Percentiles rank a stretch among this genome's conserved stretches.
These are phyloP conservation scores for Sarocladium kiliense DNA, from an alignment of 2,329 filamentous ascomycete genomes.

Conservation along the genomic window DNA sequence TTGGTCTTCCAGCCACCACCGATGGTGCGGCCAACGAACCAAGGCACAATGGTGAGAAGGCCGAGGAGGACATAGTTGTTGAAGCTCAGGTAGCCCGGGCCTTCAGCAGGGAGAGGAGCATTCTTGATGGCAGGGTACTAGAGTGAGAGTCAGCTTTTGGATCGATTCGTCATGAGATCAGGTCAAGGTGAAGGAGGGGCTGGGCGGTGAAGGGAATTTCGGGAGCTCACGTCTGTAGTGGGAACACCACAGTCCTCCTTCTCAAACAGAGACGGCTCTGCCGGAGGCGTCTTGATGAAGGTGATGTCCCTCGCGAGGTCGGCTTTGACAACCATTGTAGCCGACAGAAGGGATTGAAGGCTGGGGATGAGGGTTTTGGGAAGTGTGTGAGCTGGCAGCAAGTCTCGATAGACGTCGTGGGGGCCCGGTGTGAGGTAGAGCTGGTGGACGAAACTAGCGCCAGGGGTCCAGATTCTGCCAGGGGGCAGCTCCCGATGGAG, in stretches of 20 bases:
- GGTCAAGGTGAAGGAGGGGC: neutral
- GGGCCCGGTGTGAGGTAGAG: neutral
- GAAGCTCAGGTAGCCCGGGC: conserved; percentile 78
- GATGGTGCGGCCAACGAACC: conserved; percentile 77
- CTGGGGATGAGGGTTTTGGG: neutral
- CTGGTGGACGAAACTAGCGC: neutral
- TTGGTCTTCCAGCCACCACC: conserved; percentile 83
- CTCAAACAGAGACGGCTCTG: conserved; percentile 55
- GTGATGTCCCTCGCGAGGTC: conserved; percentile 31
- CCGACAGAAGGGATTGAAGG: neutral
- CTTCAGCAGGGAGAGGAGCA: conserved; percentile 87
- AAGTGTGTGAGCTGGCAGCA: neutral
- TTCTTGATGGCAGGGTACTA: conserved; percentile 74
- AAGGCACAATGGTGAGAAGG: conserved; percentile 65
- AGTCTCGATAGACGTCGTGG: conserved; percentile 1
- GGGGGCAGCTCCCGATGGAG: conserved; percentile 1
- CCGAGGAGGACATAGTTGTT: conserved; percentile 73
- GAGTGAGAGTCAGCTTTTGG: neutral
- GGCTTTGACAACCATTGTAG: neutral
- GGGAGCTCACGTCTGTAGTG: conserved; percentile 34
- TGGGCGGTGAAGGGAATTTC: conserved; percentile 12
- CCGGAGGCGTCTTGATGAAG: conserved; percentile 37
- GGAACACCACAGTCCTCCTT: conserved; percentile 52
- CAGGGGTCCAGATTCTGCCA: conserved; percentile 8
- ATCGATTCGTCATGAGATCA: neutral